These are phyloP conservation scores for Aspergillus funiculosus DNA, from an alignment of 495 filamentous ascomycete genomes.

Conservation along the genomic window DNA sequence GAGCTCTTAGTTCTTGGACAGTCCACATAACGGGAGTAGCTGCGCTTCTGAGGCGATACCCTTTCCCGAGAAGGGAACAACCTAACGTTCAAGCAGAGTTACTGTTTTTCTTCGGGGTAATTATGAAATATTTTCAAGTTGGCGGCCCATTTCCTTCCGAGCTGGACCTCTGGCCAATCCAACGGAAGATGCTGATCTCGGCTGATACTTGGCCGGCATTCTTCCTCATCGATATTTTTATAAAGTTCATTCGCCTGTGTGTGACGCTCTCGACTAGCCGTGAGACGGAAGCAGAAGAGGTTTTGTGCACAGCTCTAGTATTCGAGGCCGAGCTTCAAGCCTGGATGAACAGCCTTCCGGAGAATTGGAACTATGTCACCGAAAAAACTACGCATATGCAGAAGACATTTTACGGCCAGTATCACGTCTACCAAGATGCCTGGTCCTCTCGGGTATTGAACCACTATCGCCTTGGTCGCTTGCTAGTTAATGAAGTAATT, in stretches of 20 bases:
- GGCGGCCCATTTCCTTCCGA: conserved; percentile 2
- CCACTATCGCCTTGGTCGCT: conserved; percentile 3
- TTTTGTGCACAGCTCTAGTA: not conserved
- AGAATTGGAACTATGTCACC: not conserved
- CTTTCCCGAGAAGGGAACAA: not conserved
- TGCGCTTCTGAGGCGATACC: conserved; percentile 1
- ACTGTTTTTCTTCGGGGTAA: conserved; percentile 8
- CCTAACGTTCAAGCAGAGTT: not conserved
- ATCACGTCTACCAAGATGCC: conserved; percentile 9
- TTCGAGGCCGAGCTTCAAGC: not conserved
- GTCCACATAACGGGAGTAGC: conserved; percentile 3
- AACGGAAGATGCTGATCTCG: not conserved
- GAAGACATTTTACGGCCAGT: conserved; percentile 3
- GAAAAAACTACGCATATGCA: not conserved
- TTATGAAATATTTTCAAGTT: conserved; percentile 1
- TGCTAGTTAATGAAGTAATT: conserved; percentile 10
- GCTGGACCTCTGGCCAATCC: not conserved
- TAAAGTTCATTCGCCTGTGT: conserved; percentile 4
- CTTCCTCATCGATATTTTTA: conserved; percentile 4
- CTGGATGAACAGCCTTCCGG: not conserved
- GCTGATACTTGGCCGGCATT: conserved; percentile 1
- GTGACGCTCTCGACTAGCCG: not conserved
- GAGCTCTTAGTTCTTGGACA: not conserved
- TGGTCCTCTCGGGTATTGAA: conserved; percentile 2
- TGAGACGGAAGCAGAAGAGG: not conserved